Evolutionary conservation across 2,329 filamentous ascomycete genomes (phyloP), one percentile per base, ranked within the genome.

Genomic region (Botryotinia globosa): DNA sequence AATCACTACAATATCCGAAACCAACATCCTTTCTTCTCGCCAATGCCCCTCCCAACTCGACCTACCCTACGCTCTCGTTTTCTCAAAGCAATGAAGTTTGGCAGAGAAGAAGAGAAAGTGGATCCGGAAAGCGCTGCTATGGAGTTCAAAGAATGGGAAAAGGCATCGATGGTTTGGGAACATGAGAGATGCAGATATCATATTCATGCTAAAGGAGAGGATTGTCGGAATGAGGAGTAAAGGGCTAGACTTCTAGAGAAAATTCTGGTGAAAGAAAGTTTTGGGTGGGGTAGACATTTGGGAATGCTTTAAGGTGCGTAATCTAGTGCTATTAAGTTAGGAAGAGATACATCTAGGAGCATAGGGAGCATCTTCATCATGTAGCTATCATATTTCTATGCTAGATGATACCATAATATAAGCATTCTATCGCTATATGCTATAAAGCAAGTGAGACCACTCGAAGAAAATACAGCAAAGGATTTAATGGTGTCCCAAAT

Each of bases 241-340:
- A 18, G 51, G 3, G 18, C 14, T 32, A 18, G 51, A 1, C 2
- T 56, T 56, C n/a, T 16, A 3, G 7, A 54, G 12, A 54, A 14
- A 29, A n/a, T 16, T 29, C 14, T 8, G 10, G n/a, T n/a, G 58
- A 37, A 37, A 6, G 9, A 14, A 1, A 1, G 0, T 25, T 25
- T 3, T 34, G 10, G 5, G 0, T 6, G 20, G 16, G 29, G 10
- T 9, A 4, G 4, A 10, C 1, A 29, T 37, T 61, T 8, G 1
- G 5, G 5, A 20, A 20, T 34, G 3, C 5, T 34, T 10, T 22
- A 8, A 0, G 0, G 29, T 9, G 8, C 7, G 1, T 34, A 8
- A 10, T 34, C 18, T 8, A 8, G 3, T 32, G 6, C 0, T 14
- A 0, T 14, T 51, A n/a, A 10, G 0, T 12, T 1, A 8, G n/a